These are phyloP conservation scores for Yamadazyma takamatsuzukensis DNA, from an alignment of 805 yeast genomes.

Conservation along the genomic window DNA sequence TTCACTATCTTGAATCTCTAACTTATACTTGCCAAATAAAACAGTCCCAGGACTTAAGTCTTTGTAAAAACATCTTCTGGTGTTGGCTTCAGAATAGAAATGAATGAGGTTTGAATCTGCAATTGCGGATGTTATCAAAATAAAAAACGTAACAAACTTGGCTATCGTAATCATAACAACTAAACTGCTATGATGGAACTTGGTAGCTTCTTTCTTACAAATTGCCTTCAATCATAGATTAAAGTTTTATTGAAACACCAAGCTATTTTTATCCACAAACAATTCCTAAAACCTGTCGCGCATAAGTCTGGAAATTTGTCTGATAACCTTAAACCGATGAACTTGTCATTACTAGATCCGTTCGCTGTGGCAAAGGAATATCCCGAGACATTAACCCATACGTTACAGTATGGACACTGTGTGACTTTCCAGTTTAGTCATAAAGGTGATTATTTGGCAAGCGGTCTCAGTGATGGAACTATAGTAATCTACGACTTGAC, in stretches of 20 bases:
- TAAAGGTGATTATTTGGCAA: constrained; percentile 82
- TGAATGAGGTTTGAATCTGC: constrained; percentile 39
- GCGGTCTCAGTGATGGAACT: constrained; percentile 73
- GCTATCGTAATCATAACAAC: no score
- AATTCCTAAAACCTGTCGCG: no score
- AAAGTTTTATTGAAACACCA: no score
- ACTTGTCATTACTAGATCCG: constrained; percentile 81
- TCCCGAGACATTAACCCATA: constrained; percentile 78
- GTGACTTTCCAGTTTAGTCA: constrained; percentile 66
- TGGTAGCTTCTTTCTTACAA: no score
- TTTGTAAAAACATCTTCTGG: constrained; percentile 53
- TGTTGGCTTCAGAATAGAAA: constrained; percentile 50
- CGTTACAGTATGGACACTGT: constrained; percentile 62
- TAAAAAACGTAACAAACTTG: no score
- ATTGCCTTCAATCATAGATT: no score
- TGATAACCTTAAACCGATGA: no score
- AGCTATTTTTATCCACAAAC: no score
- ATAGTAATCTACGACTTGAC: constrained; percentile 72
- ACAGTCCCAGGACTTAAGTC: constrained; percentile 50
- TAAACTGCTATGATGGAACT: no score
- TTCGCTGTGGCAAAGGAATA: constrained; percentile 87
- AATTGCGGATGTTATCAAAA: no score
- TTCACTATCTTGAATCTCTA: constrained; percentile 42
- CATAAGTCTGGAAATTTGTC: no score
- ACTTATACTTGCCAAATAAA: constrained; percentile 46